A percentile compares a stretch with the other conserved stretches of the same genome.
These are phyloP conservation scores for Podospora pseudocomata DNA, from an alignment of 495 filamentous ascomycete species.

Conservation along the genomic window DNA sequence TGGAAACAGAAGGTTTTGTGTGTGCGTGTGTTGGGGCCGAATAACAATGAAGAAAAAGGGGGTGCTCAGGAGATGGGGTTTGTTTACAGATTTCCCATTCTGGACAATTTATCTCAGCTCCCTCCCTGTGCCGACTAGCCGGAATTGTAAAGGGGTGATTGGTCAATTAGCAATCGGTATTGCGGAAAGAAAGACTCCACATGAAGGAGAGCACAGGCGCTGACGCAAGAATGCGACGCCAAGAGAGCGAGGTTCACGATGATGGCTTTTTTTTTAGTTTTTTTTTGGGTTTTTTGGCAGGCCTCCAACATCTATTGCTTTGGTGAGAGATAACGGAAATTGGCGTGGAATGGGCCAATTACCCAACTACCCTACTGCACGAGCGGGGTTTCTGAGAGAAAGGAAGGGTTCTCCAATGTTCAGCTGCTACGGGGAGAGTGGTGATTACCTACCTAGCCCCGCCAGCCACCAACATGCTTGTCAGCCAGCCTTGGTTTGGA, in stretches of 20 bases:
- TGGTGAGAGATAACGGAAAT: background rate
- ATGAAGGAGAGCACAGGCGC: background rate
- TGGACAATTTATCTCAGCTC: background rate
- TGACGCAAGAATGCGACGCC: background rate
- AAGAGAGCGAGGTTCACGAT: background rate
- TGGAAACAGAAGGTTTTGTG: background rate
- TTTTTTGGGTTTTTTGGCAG: background rate
- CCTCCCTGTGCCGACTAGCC: background rate
- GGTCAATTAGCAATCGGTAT: background rate
- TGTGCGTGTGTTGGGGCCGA: too few species aligned
- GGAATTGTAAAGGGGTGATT: background rate
- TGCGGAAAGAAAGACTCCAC: background rate
- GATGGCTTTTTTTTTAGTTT: background rate
- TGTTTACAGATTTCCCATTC: background rate
- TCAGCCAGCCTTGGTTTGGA: background rate
- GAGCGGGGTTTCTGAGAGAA: background rate
- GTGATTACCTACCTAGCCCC: background rate
- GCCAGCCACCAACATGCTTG: background rate
- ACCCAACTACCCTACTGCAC: background rate
- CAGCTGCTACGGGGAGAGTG: background rate
- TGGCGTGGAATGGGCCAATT: background rate
- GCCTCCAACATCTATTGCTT: background rate
- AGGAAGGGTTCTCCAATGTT: background rate
- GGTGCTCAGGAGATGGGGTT: background rate
- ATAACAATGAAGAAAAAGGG: background rate